Conservation (phyloP, 2,329 filamentous ascomycete species). For the Claviceps capensis region DNA sequence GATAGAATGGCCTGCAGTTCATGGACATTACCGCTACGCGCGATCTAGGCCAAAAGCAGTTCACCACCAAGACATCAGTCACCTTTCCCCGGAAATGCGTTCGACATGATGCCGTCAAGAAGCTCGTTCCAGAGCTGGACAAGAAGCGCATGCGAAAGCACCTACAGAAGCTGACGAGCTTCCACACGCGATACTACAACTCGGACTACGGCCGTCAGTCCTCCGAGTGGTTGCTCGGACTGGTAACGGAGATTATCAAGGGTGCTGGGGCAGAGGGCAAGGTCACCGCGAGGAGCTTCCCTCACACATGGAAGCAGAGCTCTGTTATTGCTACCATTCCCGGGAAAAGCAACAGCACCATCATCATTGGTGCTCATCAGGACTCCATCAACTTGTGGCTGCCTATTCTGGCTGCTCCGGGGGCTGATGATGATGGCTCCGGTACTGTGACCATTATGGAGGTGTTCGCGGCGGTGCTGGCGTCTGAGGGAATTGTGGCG, state of each 20-base stretch:
- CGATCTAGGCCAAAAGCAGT: slow-evolving; percentile 36
- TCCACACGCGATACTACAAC: slow-evolving; percentile 74
- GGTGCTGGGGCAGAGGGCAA: slow-evolving; percentile 55
- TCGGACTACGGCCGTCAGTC: slow-evolving; percentile 69
- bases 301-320: slow-evolving; percentile 77
- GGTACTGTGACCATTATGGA: slow-evolving; percentile 92
- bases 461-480: slow-evolving; percentile 68
- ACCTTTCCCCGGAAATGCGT: slow-evolving; percentile 55
- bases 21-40: slow-evolving; percentile 81
- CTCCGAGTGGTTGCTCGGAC: slow-evolving; percentile 71
- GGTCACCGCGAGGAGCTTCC: slow-evolving; percentile 59
- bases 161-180: slow-evolving; percentile 63
- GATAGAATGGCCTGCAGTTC: slow-evolving; percentile 69
- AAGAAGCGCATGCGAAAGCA: slow-evolving; percentile 67
- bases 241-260: slow-evolving; percentile 58
- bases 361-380: slow-evolving; percentile 85
- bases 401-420: slow-evolving; percentile 72
- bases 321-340: slow-evolving; percentile 87
- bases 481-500: slow-evolving; percentile 52
- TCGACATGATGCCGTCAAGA: slow-evolving; percentile 51
- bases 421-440: slow-evolving; percentile 90
- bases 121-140: slow-evolving; percentile 54
- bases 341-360: slow-evolving; percentile 68
- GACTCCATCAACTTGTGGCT: slow-evolving; percentile 92
- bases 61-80: slow-evolving; percentile 19